Evolutionary conservation across 305 asterid species (phyloP).

Genomic region (Galium porrigens): DNA sequence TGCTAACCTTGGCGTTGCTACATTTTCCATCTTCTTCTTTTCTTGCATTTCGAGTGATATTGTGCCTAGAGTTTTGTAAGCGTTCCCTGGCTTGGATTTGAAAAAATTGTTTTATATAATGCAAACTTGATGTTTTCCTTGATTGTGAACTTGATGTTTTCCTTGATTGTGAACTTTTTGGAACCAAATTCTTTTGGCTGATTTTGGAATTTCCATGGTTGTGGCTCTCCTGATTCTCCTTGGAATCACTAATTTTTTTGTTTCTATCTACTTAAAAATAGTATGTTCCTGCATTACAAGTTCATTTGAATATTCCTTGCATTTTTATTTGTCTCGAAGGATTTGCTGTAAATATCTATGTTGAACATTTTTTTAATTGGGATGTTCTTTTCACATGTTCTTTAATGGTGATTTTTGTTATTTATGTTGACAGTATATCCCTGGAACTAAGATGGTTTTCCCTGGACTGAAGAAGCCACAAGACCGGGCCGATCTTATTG

Average conservation of each 20-base stretch:
- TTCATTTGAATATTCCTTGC: background rate
- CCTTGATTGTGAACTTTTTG: background rate
- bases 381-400: background rate
- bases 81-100: too few relatives aligned
- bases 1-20: too few relatives aligned
- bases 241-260: background rate
- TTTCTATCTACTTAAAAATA: background rate
- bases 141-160: background rate
- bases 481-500: slow-evolving; percentile 78
- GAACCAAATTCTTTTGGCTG: background rate
- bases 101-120: too few relatives aligned
- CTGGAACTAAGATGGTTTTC: slow-evolving; percentile 93
- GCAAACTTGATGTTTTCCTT: background rate
- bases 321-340: too few relatives aligned
- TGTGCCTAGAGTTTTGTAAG: too few relatives aligned
- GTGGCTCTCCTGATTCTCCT: background rate
- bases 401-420: background rate
- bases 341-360: too few relatives aligned
- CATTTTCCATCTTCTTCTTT: too few relatives aligned
- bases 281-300: background rate
- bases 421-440: slow-evolving; percentile 54
- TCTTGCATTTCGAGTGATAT: too few relatives aligned
- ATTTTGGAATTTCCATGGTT: background rate
- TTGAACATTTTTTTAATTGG: too few relatives aligned
- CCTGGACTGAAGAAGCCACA: slow-evolving; percentile 92